Evolutionary conservation across 164 flowering plant species (phyloP).

Genomic region (Saururus chinensis): DNA sequence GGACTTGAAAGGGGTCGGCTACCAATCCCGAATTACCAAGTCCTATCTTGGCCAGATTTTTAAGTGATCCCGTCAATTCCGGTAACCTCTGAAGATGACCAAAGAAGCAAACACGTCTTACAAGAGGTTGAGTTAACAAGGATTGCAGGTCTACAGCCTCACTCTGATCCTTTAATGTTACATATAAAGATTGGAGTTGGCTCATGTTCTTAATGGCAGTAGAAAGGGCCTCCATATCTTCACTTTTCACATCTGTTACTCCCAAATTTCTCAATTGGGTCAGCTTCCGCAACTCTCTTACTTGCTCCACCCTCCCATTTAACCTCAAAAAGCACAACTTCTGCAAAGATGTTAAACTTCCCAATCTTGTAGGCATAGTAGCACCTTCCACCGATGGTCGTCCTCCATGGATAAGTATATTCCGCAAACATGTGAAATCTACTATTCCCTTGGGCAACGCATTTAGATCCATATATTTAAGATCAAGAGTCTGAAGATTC

Average conservation of each 20-base stretch:
- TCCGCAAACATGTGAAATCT: constrained; percentile 2
- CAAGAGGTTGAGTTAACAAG: background rate
- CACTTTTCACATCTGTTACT: background rate
- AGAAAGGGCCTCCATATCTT: background rate
- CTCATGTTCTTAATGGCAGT: constrained; percentile 6
- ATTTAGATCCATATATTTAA: background rate
- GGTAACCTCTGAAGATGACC: background rate
- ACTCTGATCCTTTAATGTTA: background rate
- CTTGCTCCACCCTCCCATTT: background rate
- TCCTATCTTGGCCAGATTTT: background rate
- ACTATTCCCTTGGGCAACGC: constrained; percentile 3
- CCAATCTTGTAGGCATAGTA: background rate
- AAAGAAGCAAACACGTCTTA: background rate
- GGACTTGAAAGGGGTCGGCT: constrained; percentile 1
- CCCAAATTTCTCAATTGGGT: constrained; percentile 5
- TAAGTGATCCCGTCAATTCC: background rate
- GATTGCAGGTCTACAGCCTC: constrained; percentile 5
- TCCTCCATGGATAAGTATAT: background rate
- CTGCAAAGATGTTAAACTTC: background rate
- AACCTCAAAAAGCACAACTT: background rate
- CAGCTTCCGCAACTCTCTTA: constrained; percentile 3
- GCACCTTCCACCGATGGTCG: background rate
- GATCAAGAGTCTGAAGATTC: constrained; percentile 7
- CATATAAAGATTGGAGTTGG: background rate
- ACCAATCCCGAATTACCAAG: background rate